Percentiles rank a stretch among this genome's conserved stretches.
Evolutionary conservation across 257 asterid genomes (phyloP).

Genomic region (Gentiana straminea): DNA sequence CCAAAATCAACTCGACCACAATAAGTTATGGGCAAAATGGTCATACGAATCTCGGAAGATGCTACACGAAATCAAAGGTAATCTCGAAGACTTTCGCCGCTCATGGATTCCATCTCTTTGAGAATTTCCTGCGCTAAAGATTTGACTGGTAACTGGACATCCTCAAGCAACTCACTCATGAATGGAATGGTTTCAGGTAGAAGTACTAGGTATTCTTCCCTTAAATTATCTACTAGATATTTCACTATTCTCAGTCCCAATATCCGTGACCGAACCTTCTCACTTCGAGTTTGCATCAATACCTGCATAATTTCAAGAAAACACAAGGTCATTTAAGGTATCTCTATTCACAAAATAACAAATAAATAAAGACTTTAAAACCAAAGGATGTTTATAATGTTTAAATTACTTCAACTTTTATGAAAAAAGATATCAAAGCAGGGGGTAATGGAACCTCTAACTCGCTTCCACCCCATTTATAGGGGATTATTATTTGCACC

Average conservation of each 20-base stretch:
- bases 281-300: constrained; percentile 88
- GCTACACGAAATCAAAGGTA: constrained; percentile 41
- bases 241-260: constrained; percentile 67
- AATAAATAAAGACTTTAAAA: background rate
- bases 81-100: constrained; percentile 78
- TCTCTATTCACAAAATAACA: background rate
- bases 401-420: too few relatives aligned
- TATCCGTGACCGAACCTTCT: constrained; percentile 59
- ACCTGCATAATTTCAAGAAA: constrained; percentile 35
- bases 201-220: constrained; percentile 65
- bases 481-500: too few relatives aligned
- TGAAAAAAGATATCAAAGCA: too few relatives aligned
- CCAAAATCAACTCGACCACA: too few relatives aligned
- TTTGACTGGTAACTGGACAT: constrained; percentile 59
- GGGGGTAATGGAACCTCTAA: too few relatives aligned
- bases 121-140: constrained; percentile 78
- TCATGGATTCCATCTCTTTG: constrained; percentile 65
- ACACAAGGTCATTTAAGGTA: too few relatives aligned
- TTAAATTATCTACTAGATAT: constrained; percentile 58
- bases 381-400: too few relatives aligned
- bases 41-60: background rate
- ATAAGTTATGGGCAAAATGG: background rate
- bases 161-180: constrained; percentile 89
- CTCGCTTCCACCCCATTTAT: too few relatives aligned
- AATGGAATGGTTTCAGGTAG: constrained; percentile 83